Conservation (phyloP, 192 early-diverging fungal species). For the Rhizoclosmatium sp. region DNA sequence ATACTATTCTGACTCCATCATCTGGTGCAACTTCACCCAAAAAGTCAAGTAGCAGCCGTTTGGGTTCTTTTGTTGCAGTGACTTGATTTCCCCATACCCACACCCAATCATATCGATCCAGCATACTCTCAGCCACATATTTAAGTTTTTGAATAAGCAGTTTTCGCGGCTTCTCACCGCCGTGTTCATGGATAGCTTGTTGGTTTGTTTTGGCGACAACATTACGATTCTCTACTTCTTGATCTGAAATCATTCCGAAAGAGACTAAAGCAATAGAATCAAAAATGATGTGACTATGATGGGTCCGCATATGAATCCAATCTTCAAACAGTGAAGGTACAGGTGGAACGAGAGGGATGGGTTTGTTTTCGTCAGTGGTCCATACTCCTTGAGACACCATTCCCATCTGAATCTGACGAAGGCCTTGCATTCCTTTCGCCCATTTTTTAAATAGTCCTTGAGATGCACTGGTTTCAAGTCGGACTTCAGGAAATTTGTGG, state of each 20-base stretch:
- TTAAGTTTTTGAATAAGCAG: background rate
- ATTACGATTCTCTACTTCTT: background rate
- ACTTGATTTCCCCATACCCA: background rate
- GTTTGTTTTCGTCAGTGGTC: background rate
- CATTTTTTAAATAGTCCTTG: background rate
- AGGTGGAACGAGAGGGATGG: background rate
- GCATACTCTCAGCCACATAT: background rate
- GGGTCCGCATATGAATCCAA: background rate
- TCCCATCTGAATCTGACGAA: background rate
- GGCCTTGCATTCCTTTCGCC: background rate
- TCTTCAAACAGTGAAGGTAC: background rate
- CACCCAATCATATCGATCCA: constrained; percentile 3
- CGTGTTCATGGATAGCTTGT: background rate
- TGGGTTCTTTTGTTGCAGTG: too few relatives aligned
- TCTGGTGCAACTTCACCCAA: background rate
- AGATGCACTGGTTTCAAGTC: background rate
- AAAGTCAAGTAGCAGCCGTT: background rate
- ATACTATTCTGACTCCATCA: background rate
- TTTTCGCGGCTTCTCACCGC: background rate
- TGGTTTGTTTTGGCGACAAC: background rate
- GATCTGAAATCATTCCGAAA: background rate
- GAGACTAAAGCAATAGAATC: constrained; percentile 1
- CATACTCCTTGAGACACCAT: background rate
- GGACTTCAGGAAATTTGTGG: background rate
- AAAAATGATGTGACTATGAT: background rate